Conservation (phyloP, 164 flowering plant genomes). For the Euptelea pleiosperma region DNA sequence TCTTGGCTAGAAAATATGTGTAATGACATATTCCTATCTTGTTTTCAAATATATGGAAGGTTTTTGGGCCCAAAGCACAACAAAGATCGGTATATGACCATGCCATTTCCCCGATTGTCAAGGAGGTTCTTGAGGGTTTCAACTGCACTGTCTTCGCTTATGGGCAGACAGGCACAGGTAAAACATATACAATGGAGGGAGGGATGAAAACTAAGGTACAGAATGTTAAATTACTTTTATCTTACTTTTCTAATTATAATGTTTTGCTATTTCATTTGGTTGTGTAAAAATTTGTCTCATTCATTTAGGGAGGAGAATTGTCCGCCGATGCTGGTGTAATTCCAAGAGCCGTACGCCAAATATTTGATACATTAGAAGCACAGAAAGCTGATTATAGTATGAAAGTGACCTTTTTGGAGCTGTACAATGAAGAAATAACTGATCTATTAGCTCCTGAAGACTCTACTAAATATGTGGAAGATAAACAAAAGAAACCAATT, state of each 20-base stretch:
- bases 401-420: slow-evolving; percentile 36
- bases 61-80: slow-evolving; percentile 84
- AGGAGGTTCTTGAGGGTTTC: slow-evolving; percentile 81
- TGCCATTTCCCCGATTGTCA: slow-evolving; percentile 72
- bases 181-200: slow-evolving; percentile 97
- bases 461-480: slow-evolving; percentile 15
- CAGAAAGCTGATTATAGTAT: slow-evolving; percentile 34
- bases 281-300: not conserved
- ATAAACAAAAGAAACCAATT: slow-evolving; percentile 29
- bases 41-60: slow-evolving; percentile 33
- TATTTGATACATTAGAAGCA: slow-evolving; percentile 31
- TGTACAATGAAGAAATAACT: slow-evolving; percentile 38
- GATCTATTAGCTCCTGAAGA: slow-evolving; percentile 32
- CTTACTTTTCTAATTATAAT: not conserved
- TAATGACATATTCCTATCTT: not conserved
- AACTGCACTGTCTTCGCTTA: slow-evolving; percentile 88
- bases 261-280: not conserved
- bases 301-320: slow-evolving; percentile 28
- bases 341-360: slow-evolving; percentile 33
- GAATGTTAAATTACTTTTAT: not conserved
- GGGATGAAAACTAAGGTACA: slow-evolving; percentile 65
- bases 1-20: not conserved
- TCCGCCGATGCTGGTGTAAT: slow-evolving; percentile 33
- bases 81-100: slow-evolving; percentile 78
- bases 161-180: slow-evolving; percentile 90